Evolutionary conservation across 441 rosid species (phyloP).

Genomic region (Gossypium laxum): DNA sequence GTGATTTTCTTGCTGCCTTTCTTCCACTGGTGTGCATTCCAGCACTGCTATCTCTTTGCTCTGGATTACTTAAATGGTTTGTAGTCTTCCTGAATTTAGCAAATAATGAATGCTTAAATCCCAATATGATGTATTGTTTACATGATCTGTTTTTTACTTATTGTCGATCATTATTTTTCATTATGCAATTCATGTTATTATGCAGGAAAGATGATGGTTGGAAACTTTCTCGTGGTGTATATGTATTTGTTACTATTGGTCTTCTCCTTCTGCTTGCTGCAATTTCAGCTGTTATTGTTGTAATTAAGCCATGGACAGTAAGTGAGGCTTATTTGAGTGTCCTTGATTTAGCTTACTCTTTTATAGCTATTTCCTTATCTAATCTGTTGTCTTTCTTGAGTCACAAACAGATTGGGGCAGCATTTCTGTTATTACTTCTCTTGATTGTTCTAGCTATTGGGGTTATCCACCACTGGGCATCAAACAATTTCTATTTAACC

Average conservation of each 20-base stretch:
- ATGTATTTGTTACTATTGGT: constrained; percentile 72
- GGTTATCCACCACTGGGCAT: constrained; percentile 96
- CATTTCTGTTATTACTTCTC: constrained; percentile 86
- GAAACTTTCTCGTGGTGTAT: constrained; percentile 89
- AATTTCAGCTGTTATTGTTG: constrained; percentile 77
- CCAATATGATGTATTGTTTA: constrained; percentile 13
- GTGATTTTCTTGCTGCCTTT: constrained; percentile 92
- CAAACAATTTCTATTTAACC: constrained; percentile 96
- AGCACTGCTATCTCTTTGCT: constrained; percentile 74
- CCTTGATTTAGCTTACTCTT: constrained; percentile 13
- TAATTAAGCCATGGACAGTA: constrained; percentile 88
- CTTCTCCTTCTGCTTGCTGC: constrained; percentile 95
- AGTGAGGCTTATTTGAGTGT: constrained; percentile 26
- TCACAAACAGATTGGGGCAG: constrained; percentile 74
- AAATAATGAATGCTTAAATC: constrained; percentile 15
- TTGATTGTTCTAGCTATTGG: constrained; percentile 88
- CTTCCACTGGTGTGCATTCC: constrained; percentile 97
- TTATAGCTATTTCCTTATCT: constrained; percentile 18
- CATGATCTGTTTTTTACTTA: constrained; percentile 13
- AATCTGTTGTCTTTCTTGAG: constrained; percentile 24
- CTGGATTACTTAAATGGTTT: constrained; percentile 95
- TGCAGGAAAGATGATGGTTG: constrained; percentile 98
- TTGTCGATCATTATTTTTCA: neutral
- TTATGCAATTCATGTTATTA: constrained; percentile 2
- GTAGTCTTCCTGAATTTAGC: constrained; percentile 21